Conservation (phyloP, 192 early-diverging fungal species). For the Backusella mclennaniae region DNA sequence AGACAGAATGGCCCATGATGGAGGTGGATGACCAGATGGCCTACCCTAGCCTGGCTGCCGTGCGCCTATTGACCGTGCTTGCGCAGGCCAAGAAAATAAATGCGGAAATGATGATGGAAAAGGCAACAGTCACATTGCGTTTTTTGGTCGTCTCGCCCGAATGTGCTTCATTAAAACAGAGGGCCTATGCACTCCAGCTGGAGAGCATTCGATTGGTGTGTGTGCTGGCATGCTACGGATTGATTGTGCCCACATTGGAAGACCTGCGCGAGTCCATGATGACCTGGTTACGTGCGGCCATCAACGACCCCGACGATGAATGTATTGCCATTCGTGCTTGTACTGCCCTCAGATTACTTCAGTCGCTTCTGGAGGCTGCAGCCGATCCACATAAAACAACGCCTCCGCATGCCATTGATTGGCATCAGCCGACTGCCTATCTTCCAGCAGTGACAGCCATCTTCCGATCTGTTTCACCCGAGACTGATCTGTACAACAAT, state of each 20-base stretch:
- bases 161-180: neutral
- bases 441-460: slow-evolving; percentile 24
- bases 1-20: slow-evolving; percentile 48
- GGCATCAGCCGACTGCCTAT: slow-evolving; percentile 45
- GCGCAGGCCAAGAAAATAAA: slow-evolving; percentile 40
- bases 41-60: slow-evolving; percentile 24
- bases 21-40: slow-evolving; percentile 7
- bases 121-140: slow-evolving; percentile 28
- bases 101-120: slow-evolving; percentile 41
- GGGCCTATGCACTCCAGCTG: slow-evolving; percentile 34
- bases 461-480: slow-evolving; percentile 4
- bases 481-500: neutral
- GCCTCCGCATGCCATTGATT: slow-evolving; percentile 47
- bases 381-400: slow-evolving; percentile 46
- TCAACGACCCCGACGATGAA: neutral
- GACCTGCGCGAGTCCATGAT: slow-evolving; percentile 36
- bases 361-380: slow-evolving; percentile 38
- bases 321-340: slow-evolving; percentile 13
- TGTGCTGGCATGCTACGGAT: slow-evolving; percentile 45
- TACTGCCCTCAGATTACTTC: slow-evolving; percentile 28
- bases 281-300: slow-evolving; percentile 27
- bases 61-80: slow-evolving; percentile 39
- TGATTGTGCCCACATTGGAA: slow-evolving; percentile 46
- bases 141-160: slow-evolving; percentile 44
- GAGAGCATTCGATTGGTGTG: slow-evolving; percentile 46